phyloP scores from a whole-genome alignment of 2,329 filamentous ascomycete species.

The Cladophialophora immunda region DNA sequence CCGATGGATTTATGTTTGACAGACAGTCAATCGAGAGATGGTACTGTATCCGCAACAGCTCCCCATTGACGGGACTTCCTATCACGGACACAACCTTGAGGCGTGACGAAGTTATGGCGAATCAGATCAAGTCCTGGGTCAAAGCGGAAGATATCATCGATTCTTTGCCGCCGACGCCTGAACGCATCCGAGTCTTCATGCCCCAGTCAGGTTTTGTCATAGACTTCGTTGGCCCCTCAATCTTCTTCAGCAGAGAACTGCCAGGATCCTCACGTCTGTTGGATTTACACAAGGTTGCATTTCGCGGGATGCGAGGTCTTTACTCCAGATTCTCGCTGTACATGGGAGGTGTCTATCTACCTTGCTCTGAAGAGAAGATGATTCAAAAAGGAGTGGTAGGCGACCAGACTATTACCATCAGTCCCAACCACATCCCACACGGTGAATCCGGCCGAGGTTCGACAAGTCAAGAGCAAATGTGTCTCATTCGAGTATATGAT shows the following conservation, averaged over 20 bases:
- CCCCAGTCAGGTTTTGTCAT: neutral
- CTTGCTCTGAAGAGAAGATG: slow-evolving; percentile 6
- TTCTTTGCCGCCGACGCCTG: slow-evolving; percentile 10
- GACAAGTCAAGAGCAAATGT: slow-evolving; percentile 28
- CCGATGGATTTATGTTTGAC: slow-evolving; percentile 47
- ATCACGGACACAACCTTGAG: slow-evolving; percentile 39
- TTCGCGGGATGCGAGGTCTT: slow-evolving; percentile 42
- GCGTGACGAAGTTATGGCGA: slow-evolving; percentile 39
- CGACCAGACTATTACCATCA: slow-evolving; percentile 20
- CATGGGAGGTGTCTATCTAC: slow-evolving; percentile 18
- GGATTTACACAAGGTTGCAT: slow-evolving; percentile 43
- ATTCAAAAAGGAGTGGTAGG: slow-evolving; percentile 9
- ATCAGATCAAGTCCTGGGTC: slow-evolving; percentile 42
- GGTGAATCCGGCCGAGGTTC: neutral
- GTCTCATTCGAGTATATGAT: slow-evolving; percentile 30
- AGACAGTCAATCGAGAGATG: slow-evolving; percentile 47
- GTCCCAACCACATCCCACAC: slow-evolving; percentile 1
- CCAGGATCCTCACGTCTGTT: slow-evolving; percentile 24
- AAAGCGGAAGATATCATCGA: slow-evolving; percentile 33
- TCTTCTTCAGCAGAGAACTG: slow-evolving; percentile 29
- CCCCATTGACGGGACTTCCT: slow-evolving; percentile 45
- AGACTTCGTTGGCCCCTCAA: slow-evolving; percentile 25
- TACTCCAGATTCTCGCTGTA: slow-evolving; percentile 42
- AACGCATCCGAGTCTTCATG: slow-evolving; percentile 4
- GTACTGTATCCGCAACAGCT: slow-evolving; percentile 45